Base-by-base conservation (phyloP, 2,329 filamentous ascomycete genomes). In the Acephala macrosclerotiorum region DNA sequence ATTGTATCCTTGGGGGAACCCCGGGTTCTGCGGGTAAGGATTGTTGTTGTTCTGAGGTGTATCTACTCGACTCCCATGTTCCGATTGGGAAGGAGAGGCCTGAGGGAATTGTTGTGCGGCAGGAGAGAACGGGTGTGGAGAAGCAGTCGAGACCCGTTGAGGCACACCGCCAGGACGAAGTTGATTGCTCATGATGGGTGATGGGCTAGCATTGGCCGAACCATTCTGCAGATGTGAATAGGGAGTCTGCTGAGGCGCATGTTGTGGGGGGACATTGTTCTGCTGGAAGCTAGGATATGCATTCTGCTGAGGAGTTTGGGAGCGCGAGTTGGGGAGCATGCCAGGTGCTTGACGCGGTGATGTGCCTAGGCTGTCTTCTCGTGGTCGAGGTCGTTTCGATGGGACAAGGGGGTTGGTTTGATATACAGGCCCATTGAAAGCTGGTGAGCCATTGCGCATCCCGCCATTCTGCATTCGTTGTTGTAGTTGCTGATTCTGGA, bases 101-200 rank as follows among this genome's bases (percentile, higher is more conserved):
- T 94, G 91, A 18, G 86, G 86, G 73, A 93, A 92, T 75, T 91
- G 91, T 72, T 91, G 90, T 36, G 87, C 85, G 64, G 89, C 89
- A 18, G 92, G 91, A 1, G 92, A 94, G 77, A 96, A 97, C 0
- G 93, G 93, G 78, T 96, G 95, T 3, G 96, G 95, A 36, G 96
- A 98, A 51, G 93, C 91, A 55, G 95, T 97, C 70, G 94, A 91
- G 78, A 98, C 93, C 75, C 94, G 85, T 76, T 94, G 92, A 45
- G 90, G 89, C 16, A 91, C 89, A 73, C 86, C 86, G 75, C 91
- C 87, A 38, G 89, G 86, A 68, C 89, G 87, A 77, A 90, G 83
- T 74, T 96, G 94, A 76, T 91, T 94, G 68, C 88, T 88, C 88
- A 97, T 94, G 68, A 96, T 95, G 33, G 96, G 96, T 7, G 96